phyloP scores from a whole-genome alignment of 371 early-diverging fungal genomes.

The Mortierella sp. region DNA sequence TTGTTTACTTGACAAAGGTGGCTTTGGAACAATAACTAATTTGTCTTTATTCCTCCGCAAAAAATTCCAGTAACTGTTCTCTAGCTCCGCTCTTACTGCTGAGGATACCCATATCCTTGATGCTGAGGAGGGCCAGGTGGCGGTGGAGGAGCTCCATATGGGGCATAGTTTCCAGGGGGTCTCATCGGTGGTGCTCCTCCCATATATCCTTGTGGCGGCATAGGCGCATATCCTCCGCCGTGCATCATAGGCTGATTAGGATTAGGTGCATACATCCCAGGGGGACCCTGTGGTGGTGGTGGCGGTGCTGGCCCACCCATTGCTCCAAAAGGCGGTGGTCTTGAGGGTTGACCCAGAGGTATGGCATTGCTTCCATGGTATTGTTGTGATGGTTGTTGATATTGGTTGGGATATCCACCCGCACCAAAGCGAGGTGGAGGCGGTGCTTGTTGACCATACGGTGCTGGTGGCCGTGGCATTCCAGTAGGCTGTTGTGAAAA shows the following conservation, averaged over 20 bases:
- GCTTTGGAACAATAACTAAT: no score
- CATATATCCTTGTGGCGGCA: constrained; percentile 27
- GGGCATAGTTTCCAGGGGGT: constrained; percentile 53
- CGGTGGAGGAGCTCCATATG: constrained; percentile 50
- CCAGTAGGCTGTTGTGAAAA: constrained; percentile 44
- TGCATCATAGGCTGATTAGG: constrained; percentile 51
- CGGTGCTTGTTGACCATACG: constrained; percentile 37
- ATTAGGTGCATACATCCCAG: constrained; percentile 47
- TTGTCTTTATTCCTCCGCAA: no score
- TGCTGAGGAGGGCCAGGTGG: constrained; percentile 24
- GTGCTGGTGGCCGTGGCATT: constrained; percentile 47
- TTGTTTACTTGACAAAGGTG: no score
- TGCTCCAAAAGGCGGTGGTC: constrained; percentile 52
- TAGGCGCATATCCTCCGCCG: constrained; percentile 42
- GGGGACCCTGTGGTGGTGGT: constrained; percentile 41
- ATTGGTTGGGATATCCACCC: constrained; percentile 40
- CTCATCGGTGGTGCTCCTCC: constrained; percentile 47
- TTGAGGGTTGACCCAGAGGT: constrained; percentile 43
- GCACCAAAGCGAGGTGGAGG: constrained; percentile 33
- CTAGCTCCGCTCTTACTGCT: not conserved
- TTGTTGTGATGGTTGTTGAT: constrained; percentile 44
- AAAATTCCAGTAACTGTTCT: no score
- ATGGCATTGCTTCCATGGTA: constrained; percentile 54
- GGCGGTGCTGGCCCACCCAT: constrained; percentile 37
- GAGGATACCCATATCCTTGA: constrained; percentile 27